Base-by-base conservation (phyloP, 1,284 basidiomycete genomes). In the Bjerkandera adusta region DNA sequence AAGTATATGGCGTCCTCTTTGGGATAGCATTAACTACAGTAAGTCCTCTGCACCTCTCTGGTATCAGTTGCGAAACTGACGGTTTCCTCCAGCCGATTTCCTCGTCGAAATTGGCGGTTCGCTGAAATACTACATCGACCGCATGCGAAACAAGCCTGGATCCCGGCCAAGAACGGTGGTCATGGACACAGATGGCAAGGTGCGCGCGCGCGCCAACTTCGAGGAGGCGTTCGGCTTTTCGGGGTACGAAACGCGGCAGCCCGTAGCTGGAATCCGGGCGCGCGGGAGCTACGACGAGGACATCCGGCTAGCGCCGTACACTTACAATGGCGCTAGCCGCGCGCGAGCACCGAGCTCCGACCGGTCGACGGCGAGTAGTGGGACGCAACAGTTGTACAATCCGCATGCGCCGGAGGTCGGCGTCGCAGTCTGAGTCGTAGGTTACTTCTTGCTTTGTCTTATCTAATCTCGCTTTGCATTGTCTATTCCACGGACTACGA, bases 1-100 rank as follows among this genome's bases (percentile, higher is more conserved):
- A 1, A 69, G 75, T 35, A 71, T 85, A 45, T 76, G 80, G 73
- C 69, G 74, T 45, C 79, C 90, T 0, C 66, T 93, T 12, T 82
- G 76, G 79, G 87, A 93, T 59, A 85, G 86, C 41, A 77, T 92
- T 62, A 92, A 92, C 65, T 83, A 76, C 55, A 66, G 84, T 85
- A 63, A 55, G 74, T 63, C 29, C 24, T 22, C 10, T 49, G 30
- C 26, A 37, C 45, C 24, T 43, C 48, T 46, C 52, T 35, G 47
- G 47, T 8, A 38, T 27, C 34, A 43, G 13, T 3, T 37, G 5
- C 30, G 18, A 6, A 22, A 8, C 29, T 26, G 15, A 43, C 36
- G 26, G 34, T 6, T 12, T 42, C n/a, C 29, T 45, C 12, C 54
- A 85, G 79, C 61, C 50, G 88, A 90, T 61, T 89, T 90, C 57